These are phyloP conservation scores for Bacterosira constricta DNA, from an alignment of 108 stramenopile species.

Conservation along the genomic window DNA sequence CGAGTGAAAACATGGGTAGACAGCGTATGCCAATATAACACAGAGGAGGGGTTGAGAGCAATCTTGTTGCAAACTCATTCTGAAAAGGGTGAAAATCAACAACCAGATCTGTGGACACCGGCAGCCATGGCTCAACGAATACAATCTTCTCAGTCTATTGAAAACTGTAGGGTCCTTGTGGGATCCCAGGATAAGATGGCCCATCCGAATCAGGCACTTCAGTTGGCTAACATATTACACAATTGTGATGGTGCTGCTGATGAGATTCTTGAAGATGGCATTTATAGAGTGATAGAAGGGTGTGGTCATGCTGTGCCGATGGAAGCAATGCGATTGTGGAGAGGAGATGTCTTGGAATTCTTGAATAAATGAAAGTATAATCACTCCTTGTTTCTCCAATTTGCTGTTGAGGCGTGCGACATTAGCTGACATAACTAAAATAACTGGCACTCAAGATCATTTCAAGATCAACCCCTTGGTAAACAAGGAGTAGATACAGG, in stretches of 20 bases:
- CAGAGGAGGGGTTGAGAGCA: conserved; percentile 53
- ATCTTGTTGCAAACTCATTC: conserved; percentile 60
- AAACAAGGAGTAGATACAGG: no score
- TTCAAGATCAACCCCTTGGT: no score
- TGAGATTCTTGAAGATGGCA: background rate
- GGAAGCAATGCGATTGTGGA: conserved; percentile 55
- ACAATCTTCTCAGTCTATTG: background rate
- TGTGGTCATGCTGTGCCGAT: conserved; percentile 66
- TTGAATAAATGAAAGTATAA: conserved; percentile 20
- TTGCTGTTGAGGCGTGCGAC: no score
- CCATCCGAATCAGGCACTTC: conserved; percentile 29
- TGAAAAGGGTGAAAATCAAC: background rate
- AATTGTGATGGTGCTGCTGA: background rate
- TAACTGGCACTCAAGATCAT: no score
- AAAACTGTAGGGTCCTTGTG: conserved; percentile 39
- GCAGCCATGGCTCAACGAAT: conserved; percentile 56
- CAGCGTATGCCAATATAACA: conserved; percentile 40
- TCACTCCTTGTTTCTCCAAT: no score
- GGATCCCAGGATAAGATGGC: conserved; percentile 64
- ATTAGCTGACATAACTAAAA: no score
- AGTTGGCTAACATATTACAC: conserved; percentile 19
- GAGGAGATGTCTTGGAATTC: conserved; percentile 49
- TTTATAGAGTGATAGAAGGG: conserved; percentile 37
- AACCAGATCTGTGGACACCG: conserved; percentile 50
- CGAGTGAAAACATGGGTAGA: conserved; percentile 51